Evolutionary conservation across 768 basidiomycete genomes (phyloP), one percentile per base, ranked within the genome.

Genomic region (Cystofilobasidium bisporidii): DNA sequence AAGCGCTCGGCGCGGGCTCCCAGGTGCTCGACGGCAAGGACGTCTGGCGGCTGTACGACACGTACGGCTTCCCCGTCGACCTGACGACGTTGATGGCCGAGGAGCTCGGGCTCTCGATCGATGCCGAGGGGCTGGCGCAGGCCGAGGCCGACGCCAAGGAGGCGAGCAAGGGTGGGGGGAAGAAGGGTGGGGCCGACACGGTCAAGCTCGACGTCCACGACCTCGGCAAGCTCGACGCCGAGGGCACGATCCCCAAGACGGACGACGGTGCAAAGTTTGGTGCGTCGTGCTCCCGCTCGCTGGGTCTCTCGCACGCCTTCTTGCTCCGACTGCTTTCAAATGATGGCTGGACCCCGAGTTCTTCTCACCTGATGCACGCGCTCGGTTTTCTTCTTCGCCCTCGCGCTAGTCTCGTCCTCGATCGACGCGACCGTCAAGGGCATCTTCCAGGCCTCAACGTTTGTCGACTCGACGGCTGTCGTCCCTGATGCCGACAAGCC

Each of bases 61-160:
- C 96, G 1, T 99, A 89, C 75, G 96, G 96, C 61, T 99, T 99
- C 81, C 96, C 96, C 0, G 91, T 90, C 48, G 96, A 99, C 75
- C 79, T 99, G 60, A 99, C 96, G 0, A 86, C 87, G 60, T 81
- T 99, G 67, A 98, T 99, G 96, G 96, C 96, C 5, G 89, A 93
- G 76, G 96, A 99, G 75, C 80, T 90, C 33, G 87, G 86, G 2
- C 80, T 99, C 53, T 81, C 80, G 10, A 83, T 98, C 73, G 91
- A 97, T 74, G 86, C 93, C 71, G 80, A 81, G 58, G 92, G 93
- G 72, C 94, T 97, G 72, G 90, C 90, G 72, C 83, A 83, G 71
- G 96, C 96, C 12, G 88, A 92, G 75, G 83, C 86, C 28, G 83
- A 84, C 69, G 91, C 89, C 53, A 92, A 89, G 77, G 89, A 91